Conservation (phyloP, 1,284 basidiomycete genomes). For the Apiotrichum montevideense region DNA sequence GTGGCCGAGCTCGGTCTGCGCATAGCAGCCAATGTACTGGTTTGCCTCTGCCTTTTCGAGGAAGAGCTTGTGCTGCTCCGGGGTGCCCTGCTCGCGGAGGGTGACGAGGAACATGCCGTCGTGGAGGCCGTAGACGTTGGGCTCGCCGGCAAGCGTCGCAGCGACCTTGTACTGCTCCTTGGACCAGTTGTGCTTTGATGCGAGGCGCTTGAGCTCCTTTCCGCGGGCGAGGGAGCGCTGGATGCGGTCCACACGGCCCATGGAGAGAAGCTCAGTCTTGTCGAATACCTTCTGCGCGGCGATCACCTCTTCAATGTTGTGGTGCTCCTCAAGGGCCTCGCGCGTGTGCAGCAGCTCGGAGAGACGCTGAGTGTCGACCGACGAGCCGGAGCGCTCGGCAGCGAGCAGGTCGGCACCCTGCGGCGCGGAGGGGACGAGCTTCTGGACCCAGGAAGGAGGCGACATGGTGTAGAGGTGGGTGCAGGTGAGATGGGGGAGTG, state of each 20-base stretch:
- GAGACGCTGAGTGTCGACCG: conserved; percentile 7
- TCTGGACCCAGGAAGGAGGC: conserved; percentile 22
- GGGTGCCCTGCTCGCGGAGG: conserved; percentile 15
- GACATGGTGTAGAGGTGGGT: conserved; percentile 1
- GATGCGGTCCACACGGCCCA: conserved; percentile 18
- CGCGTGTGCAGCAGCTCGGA: conserved; percentile 13
- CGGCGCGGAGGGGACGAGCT: conserved; percentile 19
- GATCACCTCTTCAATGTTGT: conserved; percentile 3
- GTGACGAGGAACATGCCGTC: conserved; percentile 16
- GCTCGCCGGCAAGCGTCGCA: conserved; percentile 11
- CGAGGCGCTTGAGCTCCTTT: conserved; percentile 17
- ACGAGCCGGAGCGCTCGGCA: conserved; percentile 12
- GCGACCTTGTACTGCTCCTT: conserved; percentile 14
- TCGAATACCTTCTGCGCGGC: conserved; percentile 12
- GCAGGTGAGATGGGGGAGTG: too few relatives aligned
- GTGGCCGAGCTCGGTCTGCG: conserved; percentile 52
- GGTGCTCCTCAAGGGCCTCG: conserved; percentile 3
- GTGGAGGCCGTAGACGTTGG: conserved; percentile 18
- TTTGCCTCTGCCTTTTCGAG: conserved; percentile 11
- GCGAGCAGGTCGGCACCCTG: conserved; percentile 14
- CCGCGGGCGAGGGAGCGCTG: conserved; percentile 19
- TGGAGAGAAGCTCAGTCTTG: conserved; percentile 20
- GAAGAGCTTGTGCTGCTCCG: conserved; percentile 21
- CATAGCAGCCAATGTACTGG: conserved; percentile 53
- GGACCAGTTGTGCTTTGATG: conserved; percentile 11